phyloP scores from a whole-genome alignment of 2,329 filamentous ascomycete genomes.

The Ophiostoma sp. region DNA sequence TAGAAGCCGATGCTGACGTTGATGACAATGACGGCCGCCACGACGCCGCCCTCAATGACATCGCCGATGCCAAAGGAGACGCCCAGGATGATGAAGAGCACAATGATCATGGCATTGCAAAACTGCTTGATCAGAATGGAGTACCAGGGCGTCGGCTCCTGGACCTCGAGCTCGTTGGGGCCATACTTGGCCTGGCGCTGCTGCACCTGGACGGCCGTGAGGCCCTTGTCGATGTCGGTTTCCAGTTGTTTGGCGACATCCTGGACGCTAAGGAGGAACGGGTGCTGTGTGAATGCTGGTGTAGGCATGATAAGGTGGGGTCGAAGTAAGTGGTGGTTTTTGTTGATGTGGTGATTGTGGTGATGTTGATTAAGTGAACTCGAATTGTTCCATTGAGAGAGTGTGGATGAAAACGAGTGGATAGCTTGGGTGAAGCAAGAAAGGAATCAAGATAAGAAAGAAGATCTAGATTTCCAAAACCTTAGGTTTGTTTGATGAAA shows the following conservation, averaged over 20 bases:
- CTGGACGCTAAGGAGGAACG: conserved; percentile 61
- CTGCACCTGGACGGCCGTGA: conserved; percentile 60
- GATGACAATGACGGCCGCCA: conserved; percentile 48
- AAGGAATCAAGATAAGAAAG: not conserved
- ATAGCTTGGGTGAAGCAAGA: conserved; percentile 17
- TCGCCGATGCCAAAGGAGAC: conserved; percentile 65
- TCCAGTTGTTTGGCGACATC: conserved; percentile 63
- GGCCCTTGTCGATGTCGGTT: conserved; percentile 66
- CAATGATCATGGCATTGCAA: conserved; percentile 70
- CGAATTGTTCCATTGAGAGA: conserved; percentile 16
- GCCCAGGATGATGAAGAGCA: conserved; percentile 75
- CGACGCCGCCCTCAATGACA: conserved; percentile 39
- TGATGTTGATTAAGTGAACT: not conserved
- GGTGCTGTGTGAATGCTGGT: conserved; percentile 50
- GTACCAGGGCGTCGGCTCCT: conserved; percentile 65
- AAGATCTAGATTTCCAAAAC: conserved; percentile 1
- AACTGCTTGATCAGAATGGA: conserved; percentile 73
- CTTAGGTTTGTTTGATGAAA: not conserved
- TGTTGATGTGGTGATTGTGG: not conserved
- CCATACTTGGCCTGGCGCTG: conserved; percentile 62
- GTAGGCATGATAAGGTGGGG: conserved; percentile 11
- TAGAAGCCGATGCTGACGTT: conserved; percentile 69
- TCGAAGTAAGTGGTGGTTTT: not conserved
- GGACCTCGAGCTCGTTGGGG: conserved; percentile 69
- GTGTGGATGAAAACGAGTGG: not conserved